Evolutionary conservation across 306 rosid genomes (phyloP), one percentile per base, ranked within the genome.

Genomic region (Cercis canadensis): DNA sequence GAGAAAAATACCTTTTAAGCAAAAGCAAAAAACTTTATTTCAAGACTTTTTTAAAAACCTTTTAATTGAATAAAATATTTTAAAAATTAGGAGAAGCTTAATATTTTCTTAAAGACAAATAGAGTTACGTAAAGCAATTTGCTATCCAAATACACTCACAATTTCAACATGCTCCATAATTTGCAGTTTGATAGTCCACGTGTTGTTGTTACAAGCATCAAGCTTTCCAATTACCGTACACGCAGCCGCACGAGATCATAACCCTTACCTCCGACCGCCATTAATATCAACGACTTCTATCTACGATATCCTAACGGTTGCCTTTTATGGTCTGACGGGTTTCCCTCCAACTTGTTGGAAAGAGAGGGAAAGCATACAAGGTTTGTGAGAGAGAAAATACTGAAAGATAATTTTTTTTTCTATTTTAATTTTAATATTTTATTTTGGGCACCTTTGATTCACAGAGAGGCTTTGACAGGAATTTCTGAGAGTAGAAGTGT

Each of bases 281-380:
- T 46, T 50, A 14, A 50, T 8, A 11, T 16, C 56, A 65, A 39
- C 70, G 36, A 31, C 49, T 19, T 17, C 34, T 29, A 10, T 57
- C 3, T 61, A 73, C 84, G 78, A 80, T 77, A 70, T 65, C 74
- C 73, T 73, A 69, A 39, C 44, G 55, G 70, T 65, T 34, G n/a
- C 81, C 67, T 37, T 79, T 79, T 77, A 76, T 81, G 81, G 86
- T 58, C 64, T 73, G 39, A 83, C 86, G 80, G 37, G 55, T 77
- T 79, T 80, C 55, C 82, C 82, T 75, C 84, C 81, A 75, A 49
- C 69, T 70, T 62, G 69, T 34, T 21, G 43, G 55, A 45, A 60
- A 19, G 49, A 62, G 70, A 41, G 29, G 19, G 59, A 58, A 12
- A 43, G 49, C 18, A 3, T 15, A 19, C 52, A 64, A 32, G 32